Evolutionary conservation across 2,329 filamentous ascomycete species (phyloP).

Genomic region (Aspergillus viridinutans): DNA sequence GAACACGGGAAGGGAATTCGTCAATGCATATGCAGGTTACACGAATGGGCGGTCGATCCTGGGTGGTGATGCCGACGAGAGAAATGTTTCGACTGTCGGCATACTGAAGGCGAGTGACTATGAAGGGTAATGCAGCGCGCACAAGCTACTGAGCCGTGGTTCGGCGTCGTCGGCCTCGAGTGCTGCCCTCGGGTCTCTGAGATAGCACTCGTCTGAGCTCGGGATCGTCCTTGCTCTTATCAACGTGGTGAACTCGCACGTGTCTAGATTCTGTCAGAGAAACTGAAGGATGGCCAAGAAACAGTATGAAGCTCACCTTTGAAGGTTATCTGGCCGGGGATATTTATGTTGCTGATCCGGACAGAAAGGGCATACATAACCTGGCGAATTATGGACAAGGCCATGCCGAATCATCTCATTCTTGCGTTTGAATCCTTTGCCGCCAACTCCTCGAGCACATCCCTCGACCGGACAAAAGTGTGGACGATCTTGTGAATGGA

Average conservation of each 20-base stretch:
- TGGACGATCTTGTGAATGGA: constrained; percentile 60
- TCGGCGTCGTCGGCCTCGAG: constrained; percentile 71
- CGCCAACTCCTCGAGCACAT: constrained; percentile 57
- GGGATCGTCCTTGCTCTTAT: constrained; percentile 85
- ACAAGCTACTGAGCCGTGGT: constrained; percentile 20
- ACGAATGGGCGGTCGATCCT: background rate
- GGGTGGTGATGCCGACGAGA: background rate
- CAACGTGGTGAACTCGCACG: constrained; percentile 84
- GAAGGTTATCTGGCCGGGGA: constrained; percentile 89
- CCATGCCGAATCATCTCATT: constrained; percentile 73
- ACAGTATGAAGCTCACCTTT: constrained; percentile 59
- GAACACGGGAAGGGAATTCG: background rate
- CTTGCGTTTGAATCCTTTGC: constrained; percentile 64
- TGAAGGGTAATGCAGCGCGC: background rate
- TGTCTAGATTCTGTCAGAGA: constrained; percentile 56
- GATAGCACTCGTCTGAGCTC: constrained; percentile 75
- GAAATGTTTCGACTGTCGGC: no score
- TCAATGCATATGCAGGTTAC: background rate
- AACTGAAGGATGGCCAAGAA: background rate
- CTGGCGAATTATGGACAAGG: constrained; percentile 87
- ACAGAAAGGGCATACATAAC: constrained; percentile 95
- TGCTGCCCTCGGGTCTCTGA: constrained; percentile 79
- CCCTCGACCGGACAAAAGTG: constrained; percentile 59
- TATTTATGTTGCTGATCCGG: constrained; percentile 91
- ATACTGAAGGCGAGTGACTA: background rate